These are phyloP conservation scores for Henckelia pumila DNA, from an alignment of 257 asterid genomes.

Conservation along the genomic window DNA sequence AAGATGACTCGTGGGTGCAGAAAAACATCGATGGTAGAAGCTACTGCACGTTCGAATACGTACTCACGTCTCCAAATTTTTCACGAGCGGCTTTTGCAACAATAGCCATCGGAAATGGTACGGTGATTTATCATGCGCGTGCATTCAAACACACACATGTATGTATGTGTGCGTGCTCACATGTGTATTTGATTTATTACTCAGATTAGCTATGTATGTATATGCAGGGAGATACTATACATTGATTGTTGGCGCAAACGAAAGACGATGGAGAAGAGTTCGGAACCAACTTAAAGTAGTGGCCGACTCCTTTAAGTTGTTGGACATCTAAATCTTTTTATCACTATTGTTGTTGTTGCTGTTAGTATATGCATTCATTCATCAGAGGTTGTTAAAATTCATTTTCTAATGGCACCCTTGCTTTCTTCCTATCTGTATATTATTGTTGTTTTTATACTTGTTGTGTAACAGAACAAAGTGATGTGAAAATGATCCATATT, in stretches of 20 bases:
- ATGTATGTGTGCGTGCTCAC: no score
- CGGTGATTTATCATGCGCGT: no score
- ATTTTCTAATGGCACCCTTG: no score
- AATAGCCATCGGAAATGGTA: conserved; percentile 83
- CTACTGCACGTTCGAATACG: conserved; percentile 75
- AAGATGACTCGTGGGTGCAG: conserved; percentile 40
- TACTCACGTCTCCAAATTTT: conserved; percentile 65
- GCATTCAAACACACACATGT: no score
- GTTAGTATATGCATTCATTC: no score
- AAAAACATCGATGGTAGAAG: conserved; percentile 62
- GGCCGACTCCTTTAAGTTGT: conserved; percentile 74
- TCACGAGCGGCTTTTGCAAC: conserved; percentile 84
- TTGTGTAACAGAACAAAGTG: no score
- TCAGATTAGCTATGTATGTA: not conserved
- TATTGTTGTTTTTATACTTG: no score
- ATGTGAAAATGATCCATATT: no score
- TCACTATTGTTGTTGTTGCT: no score
- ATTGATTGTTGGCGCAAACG: conserved; percentile 81
- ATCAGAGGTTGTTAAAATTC: no score
- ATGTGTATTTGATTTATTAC: not conserved
- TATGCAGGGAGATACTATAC: conserved; percentile 75
- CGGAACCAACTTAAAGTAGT: conserved; percentile 81
- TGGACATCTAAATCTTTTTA: conserved; percentile 47
- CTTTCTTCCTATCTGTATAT: no score
- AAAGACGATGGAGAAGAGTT: conserved; percentile 65